Evolutionary conservation across 306 rosid species (phyloP).

Genomic region (Hippophae rhamnoides): DNA sequence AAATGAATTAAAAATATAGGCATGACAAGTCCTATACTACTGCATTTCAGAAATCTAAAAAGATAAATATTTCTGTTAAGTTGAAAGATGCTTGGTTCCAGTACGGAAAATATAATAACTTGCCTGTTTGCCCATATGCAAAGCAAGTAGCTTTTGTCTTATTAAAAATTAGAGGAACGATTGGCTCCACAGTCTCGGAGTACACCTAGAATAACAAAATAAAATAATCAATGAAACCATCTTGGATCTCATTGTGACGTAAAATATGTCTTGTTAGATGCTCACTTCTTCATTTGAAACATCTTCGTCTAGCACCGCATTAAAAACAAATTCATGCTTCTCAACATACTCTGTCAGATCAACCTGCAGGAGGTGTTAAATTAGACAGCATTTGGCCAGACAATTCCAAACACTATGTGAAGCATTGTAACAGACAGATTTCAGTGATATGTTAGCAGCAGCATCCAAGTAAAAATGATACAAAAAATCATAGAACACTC

Average conservation of each 20-base stretch:
- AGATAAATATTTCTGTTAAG: too few relatives aligned
- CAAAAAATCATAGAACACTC: too few relatives aligned
- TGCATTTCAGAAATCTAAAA: too few relatives aligned
- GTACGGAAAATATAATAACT: background rate
- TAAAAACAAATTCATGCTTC: constrained; percentile 67
- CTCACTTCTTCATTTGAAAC: constrained; percentile 72
- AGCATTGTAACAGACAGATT: background rate
- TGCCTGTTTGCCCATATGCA: constrained; percentile 91
- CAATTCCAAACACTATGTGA: background rate
- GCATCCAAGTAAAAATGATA: too few relatives aligned
- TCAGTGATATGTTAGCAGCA: too few relatives aligned
- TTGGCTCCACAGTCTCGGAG: constrained; percentile 71
- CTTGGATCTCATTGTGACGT: constrained; percentile 7
- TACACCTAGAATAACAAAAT: constrained; percentile 38
- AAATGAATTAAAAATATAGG: too few relatives aligned
- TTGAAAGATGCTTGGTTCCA: too few relatives aligned
- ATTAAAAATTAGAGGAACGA: constrained; percentile 67
- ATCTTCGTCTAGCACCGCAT: constrained; percentile 69
- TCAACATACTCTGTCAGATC: constrained; percentile 71
- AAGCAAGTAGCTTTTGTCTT: constrained; percentile 83
- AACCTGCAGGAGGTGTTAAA: constrained; percentile 39
- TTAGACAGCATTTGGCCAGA: constrained; percentile 2
- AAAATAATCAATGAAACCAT: constrained; percentile 17
- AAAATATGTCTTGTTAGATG: constrained; percentile 14
- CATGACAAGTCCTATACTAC: too few relatives aligned